These are phyloP conservation scores for Euclidium syriacum DNA, from an alignment of 345 rosid genomes.

Conservation along the genomic window DNA sequence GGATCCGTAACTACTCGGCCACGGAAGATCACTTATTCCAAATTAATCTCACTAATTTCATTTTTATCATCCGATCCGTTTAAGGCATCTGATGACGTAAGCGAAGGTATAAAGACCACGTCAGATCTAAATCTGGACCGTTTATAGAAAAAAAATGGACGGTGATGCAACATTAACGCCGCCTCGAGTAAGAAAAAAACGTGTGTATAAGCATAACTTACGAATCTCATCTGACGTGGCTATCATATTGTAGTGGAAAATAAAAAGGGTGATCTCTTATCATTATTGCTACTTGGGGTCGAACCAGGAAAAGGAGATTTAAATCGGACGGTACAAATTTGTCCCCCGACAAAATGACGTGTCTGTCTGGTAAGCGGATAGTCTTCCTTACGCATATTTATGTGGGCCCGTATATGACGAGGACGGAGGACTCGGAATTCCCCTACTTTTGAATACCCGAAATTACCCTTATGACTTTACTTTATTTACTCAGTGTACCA, in stretches of 20 bases:
- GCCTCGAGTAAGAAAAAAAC: slow-evolving; percentile 16
- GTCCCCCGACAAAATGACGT: slow-evolving; percentile 36
- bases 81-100: too few species aligned
- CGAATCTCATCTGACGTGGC: slow-evolving; percentile 31
- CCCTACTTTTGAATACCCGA: neutral
- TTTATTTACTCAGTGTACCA: neutral
- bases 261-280: neutral
- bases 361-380: slow-evolving; percentile 27
- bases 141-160: neutral
- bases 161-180: slow-evolving; percentile 14
- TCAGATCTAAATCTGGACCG: neutral
- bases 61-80: too few species aligned
- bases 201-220: slow-evolving; percentile 6
- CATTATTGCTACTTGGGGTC: slow-evolving; percentile 24
- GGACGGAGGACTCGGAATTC: slow-evolving; percentile 24
- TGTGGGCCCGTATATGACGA: slow-evolving; percentile 25
- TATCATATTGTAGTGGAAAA: slow-evolving; percentile 6
- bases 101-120: neutral
- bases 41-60: too few species aligned
- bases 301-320: neutral
- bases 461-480: slow-evolving; percentile 2
- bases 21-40: too few species aligned
- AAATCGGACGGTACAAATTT: slow-evolving; percentile 27
- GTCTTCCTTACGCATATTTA: slow-evolving; percentile 22
- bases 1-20: too few species aligned